Percentiles rank a stretch among this genome's conserved stretches.
Conservation (phyloP, 169 alveolate species). For the Cryptosporidium ryanae region DNA sequence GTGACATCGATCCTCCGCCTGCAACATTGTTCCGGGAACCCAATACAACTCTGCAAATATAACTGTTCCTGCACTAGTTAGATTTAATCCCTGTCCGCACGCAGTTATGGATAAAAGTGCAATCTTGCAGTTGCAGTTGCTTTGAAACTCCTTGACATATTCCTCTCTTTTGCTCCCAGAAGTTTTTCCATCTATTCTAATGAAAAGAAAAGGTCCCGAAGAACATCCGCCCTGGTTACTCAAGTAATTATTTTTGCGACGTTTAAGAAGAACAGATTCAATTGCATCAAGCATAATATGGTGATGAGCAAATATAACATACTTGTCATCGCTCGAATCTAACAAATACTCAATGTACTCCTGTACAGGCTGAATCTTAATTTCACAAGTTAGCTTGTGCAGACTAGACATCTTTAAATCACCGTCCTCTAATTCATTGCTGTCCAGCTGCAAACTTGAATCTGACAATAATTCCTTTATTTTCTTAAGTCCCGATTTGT, state of each 20-base stretch:
- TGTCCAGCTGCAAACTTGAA: neutral
- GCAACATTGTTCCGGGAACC: constrained; percentile 97
- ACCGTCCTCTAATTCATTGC: constrained; percentile 59
- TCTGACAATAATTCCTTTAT: constrained; percentile 48
- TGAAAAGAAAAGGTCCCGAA: constrained; percentile 76
- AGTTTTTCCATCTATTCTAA: constrained; percentile 96
- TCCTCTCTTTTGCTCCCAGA: constrained; percentile 88
- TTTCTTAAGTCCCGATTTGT: constrained; percentile 37
- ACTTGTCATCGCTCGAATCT: constrained; percentile 88
- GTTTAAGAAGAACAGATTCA: constrained; percentile 83
- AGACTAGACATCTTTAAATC: constrained; percentile 80
- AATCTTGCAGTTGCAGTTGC: constrained; percentile 80
- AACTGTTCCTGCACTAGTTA: constrained; percentile 96
- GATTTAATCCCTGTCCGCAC: constrained; percentile 94
- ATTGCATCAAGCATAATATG: constrained; percentile 90
- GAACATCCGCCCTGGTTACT: neutral
- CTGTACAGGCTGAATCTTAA: constrained; percentile 91
- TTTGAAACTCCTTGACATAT: constrained; percentile 90
- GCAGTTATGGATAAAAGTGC: constrained; percentile 96
- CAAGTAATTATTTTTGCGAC: constrained; percentile 46
- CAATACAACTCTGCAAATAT: constrained; percentile 97
- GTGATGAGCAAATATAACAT: constrained; percentile 96
- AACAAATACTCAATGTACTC: constrained; percentile 92
- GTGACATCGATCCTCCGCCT: constrained; percentile 99
- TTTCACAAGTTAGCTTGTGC: constrained; percentile 93